Base-by-base conservation (phyloP, 2,329 filamentous ascomycete genomes). In the Ceratocystis albifundus region DNA sequence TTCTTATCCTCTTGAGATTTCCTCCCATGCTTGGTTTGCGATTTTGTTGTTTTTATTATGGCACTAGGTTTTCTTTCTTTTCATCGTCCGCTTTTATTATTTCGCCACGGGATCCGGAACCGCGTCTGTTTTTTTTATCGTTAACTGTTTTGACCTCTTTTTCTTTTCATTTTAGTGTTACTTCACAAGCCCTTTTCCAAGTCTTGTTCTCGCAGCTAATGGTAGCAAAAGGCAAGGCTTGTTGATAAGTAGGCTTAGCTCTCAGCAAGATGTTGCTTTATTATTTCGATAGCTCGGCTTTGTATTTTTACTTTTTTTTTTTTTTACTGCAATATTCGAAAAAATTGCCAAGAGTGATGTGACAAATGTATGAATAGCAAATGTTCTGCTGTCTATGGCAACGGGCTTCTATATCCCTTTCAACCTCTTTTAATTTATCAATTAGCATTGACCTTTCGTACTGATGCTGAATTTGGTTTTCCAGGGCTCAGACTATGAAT, bases 81-180 rank as follows among this genome's bases (percentile, higher is more conserved):
- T 64, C 41, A 20, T 59, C 59, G 28, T 61, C 17, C 45, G 46
- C 22, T 64, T 50, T 48, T 6, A 8, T 48, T 63, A 4, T 48
- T 63, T 61, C 64, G 12, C 53, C 22, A 57, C 61, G 66, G 62
- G 66, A 67, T 67, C 61, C 66, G 62, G 66, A 64, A 64, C 66
- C 66, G 66, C 66, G 55, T 57, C 53, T 63, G 65, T 32, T 63
- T 66, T 63, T 66, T 67, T 65, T 25, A 6, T 62, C 48, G 48
- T 59, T 62, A 55, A 55, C 62, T 66, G 59, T 62, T 44, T 55
- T 28, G 30, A 45, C n/a, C 25, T n/a, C n/a, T n/a, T n/a, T n/a
- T n/a, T n/a, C n/a, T 46, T 30, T 30, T 61, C 17, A 61, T 65
- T 61, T 36, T 66, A 46, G 53, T 61, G 28, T 61, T 59, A 48